Base-by-base conservation (phyloP, 768 basidiomycete genomes). In the Lentinula edodes region DNA sequence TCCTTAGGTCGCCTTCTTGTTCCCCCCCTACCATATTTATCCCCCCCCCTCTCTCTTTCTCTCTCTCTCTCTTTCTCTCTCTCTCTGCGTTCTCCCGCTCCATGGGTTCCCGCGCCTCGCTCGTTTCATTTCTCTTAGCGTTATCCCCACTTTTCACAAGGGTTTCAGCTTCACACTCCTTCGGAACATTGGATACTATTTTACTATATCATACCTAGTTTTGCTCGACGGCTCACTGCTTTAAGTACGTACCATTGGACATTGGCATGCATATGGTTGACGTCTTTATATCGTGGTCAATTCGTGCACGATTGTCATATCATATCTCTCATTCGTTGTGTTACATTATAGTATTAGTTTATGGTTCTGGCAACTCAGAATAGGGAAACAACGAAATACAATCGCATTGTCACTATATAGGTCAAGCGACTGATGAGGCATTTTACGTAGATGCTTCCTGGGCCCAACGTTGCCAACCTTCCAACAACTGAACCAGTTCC, bases 131-230 rank as follows among this genome's bases (percentile, higher is more conserved):
- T 23, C 20, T 15, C 41, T 15, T 12, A 56, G 55, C 55, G 41
- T 43, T 56, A 5, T 34, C 41, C 42, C 41, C 5, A 16, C 5
- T 43, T 43, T 41, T 43, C 20, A 41, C 23, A 28, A 20, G 41
- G 55, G 55, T 23, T 56, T 41, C 55, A 20, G 55, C 55, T 32
- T 41, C 42, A 56, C 55, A 41, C 38, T 56, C 55, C 38, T 56
- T 56, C 23, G 2, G 18, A 13, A 45, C 39, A 42, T 28, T 12
- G 15, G 51, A 52, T 52, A 28, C 12, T 39, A 54, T 52, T 1
- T 13, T 54, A 54, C n/a, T 16, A 35, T 54, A 54, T 41, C n/a
- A 38, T 35, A 18, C 34, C 36, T 41, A 54, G 53, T 54, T 9
- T 53, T 42, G 42, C 55, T 56, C 18, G 12, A 56, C 18, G 53